Evolutionary conservation across 768 basidiomycete species (phyloP).

Genomic region (Podaxis sp.): DNA sequence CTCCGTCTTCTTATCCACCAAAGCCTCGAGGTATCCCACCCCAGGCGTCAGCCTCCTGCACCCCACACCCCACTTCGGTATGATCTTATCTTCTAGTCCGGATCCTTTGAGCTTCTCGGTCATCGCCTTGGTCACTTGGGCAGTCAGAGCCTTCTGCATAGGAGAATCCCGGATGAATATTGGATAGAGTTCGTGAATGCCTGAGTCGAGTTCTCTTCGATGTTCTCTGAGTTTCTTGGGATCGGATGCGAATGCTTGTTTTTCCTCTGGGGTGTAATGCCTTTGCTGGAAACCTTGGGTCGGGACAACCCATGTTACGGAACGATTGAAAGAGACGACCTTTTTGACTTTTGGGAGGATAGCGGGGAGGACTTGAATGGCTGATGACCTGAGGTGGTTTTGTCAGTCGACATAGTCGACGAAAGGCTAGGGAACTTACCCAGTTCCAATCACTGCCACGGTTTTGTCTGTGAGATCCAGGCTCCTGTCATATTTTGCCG

Average conservation of each 20-base stretch:
- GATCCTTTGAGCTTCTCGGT: constrained; percentile 30
- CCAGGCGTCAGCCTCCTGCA: constrained; percentile 28
- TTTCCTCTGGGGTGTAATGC: constrained; percentile 33
- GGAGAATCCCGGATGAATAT: constrained; percentile 24
- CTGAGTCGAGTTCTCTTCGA: constrained; percentile 31
- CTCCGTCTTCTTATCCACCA: constrained; percentile 22
- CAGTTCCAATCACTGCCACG: constrained; percentile 35
- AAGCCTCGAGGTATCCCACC: constrained; percentile 25
- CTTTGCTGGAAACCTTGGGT: constrained; percentile 18
- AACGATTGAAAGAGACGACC: constrained; percentile 25
- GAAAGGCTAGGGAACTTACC: constrained; percentile 15
- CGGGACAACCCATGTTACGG: constrained; percentile 24
- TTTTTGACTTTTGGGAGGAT: constrained; percentile 28
- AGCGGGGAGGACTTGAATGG: constrained; percentile 25
- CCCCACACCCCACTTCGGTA: constrained; percentile 25
- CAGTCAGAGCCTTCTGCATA: constrained; percentile 23
- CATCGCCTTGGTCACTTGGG: constrained; percentile 29
- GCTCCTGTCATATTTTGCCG: constrained; percentile 26
- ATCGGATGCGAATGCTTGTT: constrained; percentile 29
- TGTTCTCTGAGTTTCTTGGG: constrained; percentile 33
- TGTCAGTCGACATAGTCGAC: neutral
- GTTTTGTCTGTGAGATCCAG: constrained; percentile 29
- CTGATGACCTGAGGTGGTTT: constrained; percentile 19
- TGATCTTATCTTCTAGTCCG: constrained; percentile 35
- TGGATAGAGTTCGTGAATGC: constrained; percentile 26